A percentile compares a stretch with the other conserved stretches of the same genome.
phyloP scores from a whole-genome alignment of 306 rosid species.

The Luffa acutangula region DNA sequence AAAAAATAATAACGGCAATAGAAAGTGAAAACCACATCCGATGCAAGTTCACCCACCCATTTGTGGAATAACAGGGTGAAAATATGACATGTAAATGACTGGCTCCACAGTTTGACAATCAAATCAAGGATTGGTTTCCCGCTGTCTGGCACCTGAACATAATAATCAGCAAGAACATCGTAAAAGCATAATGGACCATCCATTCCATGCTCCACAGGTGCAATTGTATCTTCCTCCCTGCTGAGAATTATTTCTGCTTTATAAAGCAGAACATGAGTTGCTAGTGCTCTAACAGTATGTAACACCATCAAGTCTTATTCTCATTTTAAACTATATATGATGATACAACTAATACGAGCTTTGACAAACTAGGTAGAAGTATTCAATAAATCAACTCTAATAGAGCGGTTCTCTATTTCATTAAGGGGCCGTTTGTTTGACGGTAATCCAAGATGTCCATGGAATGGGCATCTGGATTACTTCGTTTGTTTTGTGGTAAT shows the following conservation, averaged over 20 bases:
- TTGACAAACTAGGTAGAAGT: neutral
- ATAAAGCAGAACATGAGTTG: constrained; percentile 10
- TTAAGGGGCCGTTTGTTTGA: too few relatives aligned
- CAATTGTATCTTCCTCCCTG: constrained; percentile 65
- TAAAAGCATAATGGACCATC: constrained; percentile 59
- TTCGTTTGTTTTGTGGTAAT: too few relatives aligned
- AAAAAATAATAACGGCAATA: constrained; percentile 6
- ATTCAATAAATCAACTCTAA: neutral
- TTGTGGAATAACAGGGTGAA: constrained; percentile 88
- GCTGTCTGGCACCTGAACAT: constrained; percentile 58
- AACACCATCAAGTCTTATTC: neutral
- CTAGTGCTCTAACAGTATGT: constrained; percentile 1
- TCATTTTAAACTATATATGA: neutral
- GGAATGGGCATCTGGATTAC: too few relatives aligned
- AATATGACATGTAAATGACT: constrained; percentile 88
- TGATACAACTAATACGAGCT: neutral
- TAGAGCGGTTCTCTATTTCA: neutral
- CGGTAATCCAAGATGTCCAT: too few relatives aligned
- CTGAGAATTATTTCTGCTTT: constrained; percentile 58
- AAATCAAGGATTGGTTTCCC: constrained; percentile 80
- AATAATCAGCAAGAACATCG: constrained; percentile 90
- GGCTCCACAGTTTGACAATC: constrained; percentile 96
- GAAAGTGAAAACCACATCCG: constrained; percentile 4
- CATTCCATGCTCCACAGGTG: constrained; percentile 35
- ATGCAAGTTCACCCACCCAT: constrained; percentile 57